Conservation (phyloP, 2,329 filamentous ascomycete species). For the Fusarium subtropicale region DNA sequence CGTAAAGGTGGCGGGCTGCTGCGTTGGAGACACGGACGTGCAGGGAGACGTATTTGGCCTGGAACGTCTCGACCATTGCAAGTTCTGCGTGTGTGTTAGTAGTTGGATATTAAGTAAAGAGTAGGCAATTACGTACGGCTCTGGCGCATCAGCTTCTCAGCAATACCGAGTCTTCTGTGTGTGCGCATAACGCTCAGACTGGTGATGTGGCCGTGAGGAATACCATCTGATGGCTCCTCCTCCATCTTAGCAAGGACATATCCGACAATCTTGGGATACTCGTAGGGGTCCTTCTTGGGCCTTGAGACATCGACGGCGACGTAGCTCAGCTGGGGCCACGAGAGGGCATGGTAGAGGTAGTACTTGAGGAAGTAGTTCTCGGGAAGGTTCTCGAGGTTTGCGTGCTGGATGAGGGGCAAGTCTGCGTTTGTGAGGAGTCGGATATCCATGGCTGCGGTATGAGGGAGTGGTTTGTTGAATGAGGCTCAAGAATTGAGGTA, state of each 20-base stretch:
- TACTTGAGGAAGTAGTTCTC: slow-evolving; percentile 99
- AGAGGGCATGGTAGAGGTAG: slow-evolving; percentile 98
- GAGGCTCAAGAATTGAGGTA: slow-evolving; percentile 24
- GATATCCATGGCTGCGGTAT: slow-evolving; percentile 79
- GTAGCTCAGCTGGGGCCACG: slow-evolving; percentile 97
- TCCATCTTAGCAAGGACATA: slow-evolving; percentile 99
- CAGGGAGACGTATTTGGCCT: slow-evolving; percentile 91
- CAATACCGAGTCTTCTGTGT: slow-evolving; percentile 88
- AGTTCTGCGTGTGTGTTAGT: slow-evolving; percentile 67
- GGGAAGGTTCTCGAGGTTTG: slow-evolving; percentile 98
- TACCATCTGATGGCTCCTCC: slow-evolving; percentile 90
- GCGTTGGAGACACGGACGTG: slow-evolving; percentile 96
- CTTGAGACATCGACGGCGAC: slow-evolving; percentile 93
- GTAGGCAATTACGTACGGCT: slow-evolving; percentile 72
- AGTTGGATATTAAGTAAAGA: too few relatives aligned
- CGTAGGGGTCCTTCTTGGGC: slow-evolving; percentile 80
- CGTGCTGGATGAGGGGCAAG: slow-evolving; percentile 93
- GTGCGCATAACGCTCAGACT: slow-evolving; percentile 96
- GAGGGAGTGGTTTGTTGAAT: neutral
- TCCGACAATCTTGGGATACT: slow-evolving; percentile 96
- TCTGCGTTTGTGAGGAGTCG: slow-evolving; percentile 84
- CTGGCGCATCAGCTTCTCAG: slow-evolving; percentile 97
- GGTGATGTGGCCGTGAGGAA: slow-evolving; percentile 96
- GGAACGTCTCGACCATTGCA: slow-evolving; percentile 96
- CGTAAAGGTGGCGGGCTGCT: slow-evolving; percentile 91